These are phyloP conservation scores for Selaginella tamariscina DNA, from an alignment of 75 land plant species.

Conservation along the genomic window DNA sequence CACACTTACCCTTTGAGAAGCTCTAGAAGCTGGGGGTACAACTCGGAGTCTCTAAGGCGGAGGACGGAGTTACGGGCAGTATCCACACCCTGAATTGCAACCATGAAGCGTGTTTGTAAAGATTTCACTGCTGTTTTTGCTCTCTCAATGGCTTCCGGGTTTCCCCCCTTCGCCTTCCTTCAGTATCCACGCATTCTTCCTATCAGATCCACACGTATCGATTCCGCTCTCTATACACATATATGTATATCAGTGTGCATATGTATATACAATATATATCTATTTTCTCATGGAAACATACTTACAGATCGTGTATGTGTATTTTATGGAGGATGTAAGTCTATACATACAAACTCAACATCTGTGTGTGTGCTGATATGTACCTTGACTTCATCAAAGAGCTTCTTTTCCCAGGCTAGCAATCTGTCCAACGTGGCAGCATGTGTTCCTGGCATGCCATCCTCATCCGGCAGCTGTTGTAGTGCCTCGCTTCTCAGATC, in stretches of 20 bases:
- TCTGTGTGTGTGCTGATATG: not conserved
- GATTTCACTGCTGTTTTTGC: not conserved
- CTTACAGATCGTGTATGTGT: no score
- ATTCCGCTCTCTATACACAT: not conserved
- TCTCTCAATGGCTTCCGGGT: not conserved
- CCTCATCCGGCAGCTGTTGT: slow-evolving; percentile 22
- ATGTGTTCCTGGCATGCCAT: slow-evolving; percentile 11
- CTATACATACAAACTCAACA: no score
- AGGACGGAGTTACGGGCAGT: not conserved
- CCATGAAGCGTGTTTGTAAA: not conserved
- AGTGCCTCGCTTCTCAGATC: no score
- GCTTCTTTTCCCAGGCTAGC: slow-evolving; percentile 11
- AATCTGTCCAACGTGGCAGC: not conserved
- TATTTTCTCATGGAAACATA: no score
- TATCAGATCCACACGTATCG: not conserved
- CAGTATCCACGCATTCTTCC: not conserved
- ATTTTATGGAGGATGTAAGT: no score
- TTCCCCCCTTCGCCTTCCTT: not conserved
- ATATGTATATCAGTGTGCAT: no score
- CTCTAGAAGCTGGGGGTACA: slow-evolving; percentile 1
- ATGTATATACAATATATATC: no score
- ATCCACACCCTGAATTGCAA: slow-evolving; percentile 6
- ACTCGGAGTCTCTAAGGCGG: not conserved
- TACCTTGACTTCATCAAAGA: slow-evolving; percentile 7
- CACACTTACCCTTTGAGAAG: slow-evolving; percentile 4